These are phyloP conservation scores for Claviceps spartinae DNA, from an alignment of 2,329 filamentous ascomycete species.

Conservation along the genomic window DNA sequence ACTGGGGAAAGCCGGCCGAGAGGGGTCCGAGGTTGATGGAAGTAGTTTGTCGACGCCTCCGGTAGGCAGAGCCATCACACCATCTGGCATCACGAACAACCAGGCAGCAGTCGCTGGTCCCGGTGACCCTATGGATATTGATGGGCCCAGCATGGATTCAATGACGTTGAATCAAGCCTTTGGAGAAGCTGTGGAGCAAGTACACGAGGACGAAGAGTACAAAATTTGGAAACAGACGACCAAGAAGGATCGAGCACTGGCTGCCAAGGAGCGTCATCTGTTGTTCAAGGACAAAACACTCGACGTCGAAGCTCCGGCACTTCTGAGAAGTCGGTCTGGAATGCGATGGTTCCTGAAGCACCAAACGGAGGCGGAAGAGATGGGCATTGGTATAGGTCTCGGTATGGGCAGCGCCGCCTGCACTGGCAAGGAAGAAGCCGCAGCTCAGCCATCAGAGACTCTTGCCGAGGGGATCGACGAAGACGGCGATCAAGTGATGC, in stretches of 20 bases:
- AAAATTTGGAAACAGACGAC: slow-evolving; percentile 99
- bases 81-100: slow-evolving; percentile 52
- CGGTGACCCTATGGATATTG: slow-evolving; percentile 75
- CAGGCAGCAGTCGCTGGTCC: slow-evolving; percentile 56
- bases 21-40: slow-evolving; percentile 73
- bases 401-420: slow-evolving; percentile 23
- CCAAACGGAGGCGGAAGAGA: slow-evolving; percentile 52
- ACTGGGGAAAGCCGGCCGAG: slow-evolving; percentile 41
- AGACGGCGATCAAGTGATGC: slow-evolving; percentile 69
- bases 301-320: slow-evolving; percentile 75
- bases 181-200: slow-evolving; percentile 56
- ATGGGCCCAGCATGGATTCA: slow-evolving; percentile 57
- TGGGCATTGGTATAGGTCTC: slow-evolving; percentile 25
- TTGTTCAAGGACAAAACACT: slow-evolving; percentile 77
- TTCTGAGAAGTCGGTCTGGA: slow-evolving; percentile 70
- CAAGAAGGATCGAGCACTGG: slow-evolving; percentile 81
- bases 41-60: slow-evolving; percentile 80
- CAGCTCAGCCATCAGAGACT: slow-evolving; percentile 49
- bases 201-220: slow-evolving; percentile 84
- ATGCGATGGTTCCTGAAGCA: slow-evolving; percentile 83
- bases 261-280: slow-evolving; percentile 73
- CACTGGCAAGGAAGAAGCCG: slow-evolving; percentile 30
- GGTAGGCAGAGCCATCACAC: slow-evolving; percentile 60
- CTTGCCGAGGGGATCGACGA: slow-evolving; percentile 91
- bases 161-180: slow-evolving; percentile 50